A percentile compares a stretch with the other conserved stretches of the same genome.
Evolutionary conservation across 805 yeast species (phyloP).

Genomic region (Candida loeiensis): DNA sequence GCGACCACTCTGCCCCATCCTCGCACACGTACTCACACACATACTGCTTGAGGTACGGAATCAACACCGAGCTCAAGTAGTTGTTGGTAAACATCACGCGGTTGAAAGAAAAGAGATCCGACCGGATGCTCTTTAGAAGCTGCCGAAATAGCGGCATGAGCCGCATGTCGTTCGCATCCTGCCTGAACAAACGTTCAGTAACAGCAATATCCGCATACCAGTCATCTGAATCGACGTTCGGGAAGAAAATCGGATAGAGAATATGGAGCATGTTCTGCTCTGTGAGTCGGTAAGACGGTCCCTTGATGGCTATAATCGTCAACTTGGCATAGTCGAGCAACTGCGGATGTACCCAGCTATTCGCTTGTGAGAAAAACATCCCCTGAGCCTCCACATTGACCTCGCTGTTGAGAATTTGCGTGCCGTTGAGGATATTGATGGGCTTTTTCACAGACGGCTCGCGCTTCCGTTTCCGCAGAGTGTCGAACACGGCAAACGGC

Average conservation of each 20-base stretch:
- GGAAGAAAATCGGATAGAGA: constrained; percentile 42
- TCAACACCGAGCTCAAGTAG: constrained; percentile 27
- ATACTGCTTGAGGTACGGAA: constrained; percentile 28
- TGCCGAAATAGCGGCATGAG: constrained; percentile 20
- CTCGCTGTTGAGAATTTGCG: constrained; percentile 1
- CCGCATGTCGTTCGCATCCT: constrained; percentile 10
- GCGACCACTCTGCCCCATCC: constrained; percentile 12
- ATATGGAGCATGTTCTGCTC: constrained; percentile 44
- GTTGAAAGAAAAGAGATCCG: constrained; percentile 24
- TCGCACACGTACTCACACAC: constrained; percentile 29
- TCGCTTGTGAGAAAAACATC: constrained; percentile 23
- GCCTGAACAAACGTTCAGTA: constrained; percentile 16
- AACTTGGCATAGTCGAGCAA: constrained; percentile 36
- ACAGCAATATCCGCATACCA: constrained; percentile 30
- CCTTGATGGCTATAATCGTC: constrained; percentile 41
- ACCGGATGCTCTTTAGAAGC: constrained; percentile 17
- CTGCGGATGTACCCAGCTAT: constrained; percentile 34
- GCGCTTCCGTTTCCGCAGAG: neutral
- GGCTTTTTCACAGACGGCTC: neutral
- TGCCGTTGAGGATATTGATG: constrained; percentile 6
- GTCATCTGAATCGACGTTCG: constrained; percentile 40
- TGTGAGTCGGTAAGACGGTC: constrained; percentile 31
- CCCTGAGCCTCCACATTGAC: neutral
- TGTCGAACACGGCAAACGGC: constrained; percentile 5
- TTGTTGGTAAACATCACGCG: constrained; percentile 21